These are phyloP conservation scores for Centrapalus pauciflorus DNA, from an alignment of 129 eudicot species.

Conservation along the genomic window DNA sequence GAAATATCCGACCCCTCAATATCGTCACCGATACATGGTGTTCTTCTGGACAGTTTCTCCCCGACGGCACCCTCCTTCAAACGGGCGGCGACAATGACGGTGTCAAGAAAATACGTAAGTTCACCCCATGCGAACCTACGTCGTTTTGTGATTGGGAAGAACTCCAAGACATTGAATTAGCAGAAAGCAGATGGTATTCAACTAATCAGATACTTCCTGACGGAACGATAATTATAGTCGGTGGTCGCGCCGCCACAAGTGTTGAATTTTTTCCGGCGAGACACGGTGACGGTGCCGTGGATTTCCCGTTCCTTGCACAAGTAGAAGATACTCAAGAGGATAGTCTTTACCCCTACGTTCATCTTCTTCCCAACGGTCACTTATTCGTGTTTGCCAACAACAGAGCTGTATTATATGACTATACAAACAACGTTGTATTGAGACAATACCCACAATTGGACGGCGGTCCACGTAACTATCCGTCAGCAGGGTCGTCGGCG, in stretches of 20 bases:
- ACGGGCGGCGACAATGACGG: slow-evolving; percentile 84
- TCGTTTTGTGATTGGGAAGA: slow-evolving; percentile 66
- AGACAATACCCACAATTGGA: slow-evolving; percentile 41
- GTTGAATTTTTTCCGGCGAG: slow-evolving; percentile 59
- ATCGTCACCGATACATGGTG: slow-evolving; percentile 89
- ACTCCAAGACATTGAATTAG: slow-evolving; percentile 39
- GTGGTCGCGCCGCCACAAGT: slow-evolving; percentile 41
- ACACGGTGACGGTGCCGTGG: slow-evolving; percentile 28
- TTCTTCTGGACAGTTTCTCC: slow-evolving; percentile 84
- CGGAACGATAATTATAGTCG: slow-evolving; percentile 58
- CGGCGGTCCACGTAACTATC: slow-evolving; percentile 87
- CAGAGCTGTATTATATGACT: slow-evolving; percentile 54
- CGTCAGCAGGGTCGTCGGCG: slow-evolving; percentile 77
- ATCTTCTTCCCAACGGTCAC: slow-evolving; percentile 60
- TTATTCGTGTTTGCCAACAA: slow-evolving; percentile 74
- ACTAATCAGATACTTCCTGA: slow-evolving; percentile 68
- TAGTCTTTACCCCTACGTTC: slow-evolving; percentile 74
- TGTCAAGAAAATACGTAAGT: slow-evolving; percentile 41
- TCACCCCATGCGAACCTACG: slow-evolving; percentile 48
- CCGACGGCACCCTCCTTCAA: slow-evolving; percentile 81
- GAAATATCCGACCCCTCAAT: slow-evolving; percentile 42
- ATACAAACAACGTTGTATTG: slow-evolving; percentile 22
- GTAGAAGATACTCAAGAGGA: slow-evolving; percentile 57
- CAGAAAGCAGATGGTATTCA: slow-evolving; percentile 73
- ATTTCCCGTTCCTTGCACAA: slow-evolving; percentile 44